Conservation (phyloP, 1,284 basidiomycete species). For the Ceratobasidium papillatum region DNA sequence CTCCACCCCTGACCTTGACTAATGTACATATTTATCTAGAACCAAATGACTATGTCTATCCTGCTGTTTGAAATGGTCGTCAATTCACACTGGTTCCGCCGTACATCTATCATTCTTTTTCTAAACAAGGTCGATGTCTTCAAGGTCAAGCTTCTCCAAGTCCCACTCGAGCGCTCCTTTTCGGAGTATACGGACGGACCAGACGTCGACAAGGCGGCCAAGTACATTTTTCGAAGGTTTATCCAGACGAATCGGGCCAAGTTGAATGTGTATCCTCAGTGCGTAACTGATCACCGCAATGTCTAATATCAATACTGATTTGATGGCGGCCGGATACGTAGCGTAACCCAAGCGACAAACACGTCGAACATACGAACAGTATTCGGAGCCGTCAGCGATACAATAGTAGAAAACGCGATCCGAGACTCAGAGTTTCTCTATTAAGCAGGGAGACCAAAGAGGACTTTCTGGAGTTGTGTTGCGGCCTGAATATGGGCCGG, state of each 20-base stretch:
- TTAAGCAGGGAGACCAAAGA: too few relatives aligned
- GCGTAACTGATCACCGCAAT: slow-evolving; percentile 52
- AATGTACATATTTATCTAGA: slow-evolving; percentile 68
- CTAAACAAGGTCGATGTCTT: slow-evolving; percentile 72
- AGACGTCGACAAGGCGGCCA: slow-evolving; percentile 97
- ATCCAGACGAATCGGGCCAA: slow-evolving; percentile 93
- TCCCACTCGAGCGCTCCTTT: slow-evolving; percentile 87
- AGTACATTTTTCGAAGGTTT: slow-evolving; percentile 97
- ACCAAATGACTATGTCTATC: slow-evolving; percentile 94
- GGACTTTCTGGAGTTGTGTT: too few relatives aligned
- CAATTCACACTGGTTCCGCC: slow-evolving; percentile 95
- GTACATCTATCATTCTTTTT: slow-evolving; percentile 92
- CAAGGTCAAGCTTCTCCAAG: slow-evolving; percentile 41
- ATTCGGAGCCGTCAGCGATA: slow-evolving; percentile 97
- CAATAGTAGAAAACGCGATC: slow-evolving; percentile 89
- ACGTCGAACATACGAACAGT: slow-evolving; percentile 77
- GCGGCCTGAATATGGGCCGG: too few relatives aligned
- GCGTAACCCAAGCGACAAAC: slow-evolving; percentile 82
- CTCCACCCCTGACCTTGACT: slow-evolving; percentile 6
- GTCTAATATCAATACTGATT: too few relatives aligned
- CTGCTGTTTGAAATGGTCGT: slow-evolving; percentile 95
- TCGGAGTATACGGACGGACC: slow-evolving; percentile 91
- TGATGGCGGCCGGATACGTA: slow-evolving; percentile 52
- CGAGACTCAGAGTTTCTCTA: slow-evolving; percentile 82
- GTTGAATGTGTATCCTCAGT: slow-evolving; percentile 93